phyloP scores from a whole-genome alignment of 2,329 filamentous ascomycete species.

The Diaporthe sp. region DNA sequence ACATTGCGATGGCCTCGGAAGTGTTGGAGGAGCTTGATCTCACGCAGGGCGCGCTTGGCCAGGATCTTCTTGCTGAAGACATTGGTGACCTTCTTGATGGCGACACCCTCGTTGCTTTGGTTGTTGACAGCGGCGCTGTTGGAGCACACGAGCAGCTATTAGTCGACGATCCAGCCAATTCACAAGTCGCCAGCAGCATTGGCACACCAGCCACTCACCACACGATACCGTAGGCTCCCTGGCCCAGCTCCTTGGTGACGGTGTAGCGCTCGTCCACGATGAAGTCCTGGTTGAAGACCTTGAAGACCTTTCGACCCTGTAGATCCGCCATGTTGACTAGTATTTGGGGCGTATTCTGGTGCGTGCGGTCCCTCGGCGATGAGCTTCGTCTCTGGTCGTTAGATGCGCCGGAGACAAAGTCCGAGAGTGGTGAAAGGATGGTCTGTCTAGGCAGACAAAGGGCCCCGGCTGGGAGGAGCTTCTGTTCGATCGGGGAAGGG shows the following conservation, averaged over 20 bases:
- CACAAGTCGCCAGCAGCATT: background rate
- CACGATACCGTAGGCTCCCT: slow-evolving; percentile 98
- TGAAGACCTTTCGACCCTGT: slow-evolving; percentile 85
- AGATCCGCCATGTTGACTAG: slow-evolving; percentile 46
- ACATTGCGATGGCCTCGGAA: slow-evolving; percentile 92
- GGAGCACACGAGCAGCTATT: slow-evolving; percentile 12
- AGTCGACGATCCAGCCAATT: background rate
- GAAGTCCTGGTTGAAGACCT: slow-evolving; percentile 99
- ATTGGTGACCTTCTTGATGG: slow-evolving; percentile 99
- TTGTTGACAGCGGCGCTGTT: slow-evolving; percentile 90
- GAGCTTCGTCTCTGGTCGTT: background rate
- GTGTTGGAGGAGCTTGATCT: slow-evolving; percentile 98
- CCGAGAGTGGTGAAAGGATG: slow-evolving; percentile 16
- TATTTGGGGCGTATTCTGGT: background rate
- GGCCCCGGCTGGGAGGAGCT: background rate
- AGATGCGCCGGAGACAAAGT: slow-evolving; percentile 6
- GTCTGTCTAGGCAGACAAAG: slow-evolving; percentile 24
- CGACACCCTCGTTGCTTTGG: slow-evolving; percentile 90
- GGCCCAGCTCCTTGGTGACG: slow-evolving; percentile 97
- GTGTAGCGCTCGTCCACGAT: slow-evolving; percentile 98
- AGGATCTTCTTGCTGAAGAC: slow-evolving; percentile 99
- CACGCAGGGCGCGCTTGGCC: slow-evolving; percentile 95
- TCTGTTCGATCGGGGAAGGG: background rate
- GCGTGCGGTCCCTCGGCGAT: background rate
- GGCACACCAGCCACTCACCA: slow-evolving; percentile 71